phyloP scores from a whole-genome alignment of 805 yeast species.

The Jamesozyma piceae region DNA sequence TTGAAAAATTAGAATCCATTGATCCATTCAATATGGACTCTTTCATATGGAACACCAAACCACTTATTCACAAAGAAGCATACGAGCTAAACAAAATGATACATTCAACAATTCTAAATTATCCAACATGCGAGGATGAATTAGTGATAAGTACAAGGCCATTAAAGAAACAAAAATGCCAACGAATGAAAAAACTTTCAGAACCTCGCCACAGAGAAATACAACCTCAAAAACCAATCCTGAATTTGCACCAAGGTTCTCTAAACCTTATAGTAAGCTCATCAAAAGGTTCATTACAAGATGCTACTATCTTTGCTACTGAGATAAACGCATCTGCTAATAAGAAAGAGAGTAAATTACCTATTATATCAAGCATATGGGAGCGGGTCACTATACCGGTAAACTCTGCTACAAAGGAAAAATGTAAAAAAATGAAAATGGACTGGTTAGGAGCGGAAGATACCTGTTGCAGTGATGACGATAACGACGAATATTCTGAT shows the following conservation, averaged over 20 bases:
- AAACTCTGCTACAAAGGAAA: constrained; percentile 19
- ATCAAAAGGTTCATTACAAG: constrained; percentile 22
- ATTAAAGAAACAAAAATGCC: constrained; percentile 1
- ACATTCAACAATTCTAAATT: constrained; percentile 6
- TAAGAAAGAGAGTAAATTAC: constrained; percentile 13
- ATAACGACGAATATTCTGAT: constrained; percentile 4
- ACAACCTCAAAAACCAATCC: constrained; percentile 18
- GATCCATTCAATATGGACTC: constrained; percentile 10
- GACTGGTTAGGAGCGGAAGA: constrained; percentile 13
- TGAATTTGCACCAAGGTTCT: constrained; percentile 11
- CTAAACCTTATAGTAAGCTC: constrained; percentile 24
- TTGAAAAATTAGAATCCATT: constrained; percentile 8
- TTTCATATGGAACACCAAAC: constrained; percentile 6
- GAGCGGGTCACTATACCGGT: constrained; percentile 28
- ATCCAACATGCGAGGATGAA: neutral
- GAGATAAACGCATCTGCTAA: constrained; percentile 23
- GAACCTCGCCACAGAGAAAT: constrained; percentile 15
- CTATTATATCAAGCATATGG: constrained; percentile 16
- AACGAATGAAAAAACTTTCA: neutral
- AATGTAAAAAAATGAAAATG: constrained; percentile 15
- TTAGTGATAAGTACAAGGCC: neutral
- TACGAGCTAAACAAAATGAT: constrained; percentile 14
- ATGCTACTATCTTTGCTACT: constrained; percentile 29
- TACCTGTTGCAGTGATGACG: constrained; percentile 3
- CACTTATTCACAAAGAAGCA: constrained; percentile 8